These are phyloP conservation scores for Ustilago lituana DNA, from an alignment of 1,284 basidiomycete genomes.

Conservation along the genomic window DNA sequence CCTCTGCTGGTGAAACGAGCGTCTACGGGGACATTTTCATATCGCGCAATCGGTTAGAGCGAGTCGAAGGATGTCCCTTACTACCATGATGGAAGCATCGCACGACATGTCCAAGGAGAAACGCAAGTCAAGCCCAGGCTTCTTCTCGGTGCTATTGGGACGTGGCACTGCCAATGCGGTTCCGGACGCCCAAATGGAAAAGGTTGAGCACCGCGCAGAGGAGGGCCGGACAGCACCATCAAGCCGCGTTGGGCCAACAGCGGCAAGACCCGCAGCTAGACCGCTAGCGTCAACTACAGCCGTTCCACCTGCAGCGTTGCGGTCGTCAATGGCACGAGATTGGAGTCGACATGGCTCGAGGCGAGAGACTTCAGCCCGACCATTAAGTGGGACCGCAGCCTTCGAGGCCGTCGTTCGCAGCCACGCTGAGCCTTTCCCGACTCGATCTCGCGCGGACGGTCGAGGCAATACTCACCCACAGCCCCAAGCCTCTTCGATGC, in stretches of 20 bases:
- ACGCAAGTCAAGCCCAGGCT: slow-evolving; percentile 18
- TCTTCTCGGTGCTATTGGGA: slow-evolving; percentile 40
- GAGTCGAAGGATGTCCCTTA: slow-evolving; percentile 11
- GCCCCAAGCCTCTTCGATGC: slow-evolving; percentile 10
- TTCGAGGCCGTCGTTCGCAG: slow-evolving; percentile 7
- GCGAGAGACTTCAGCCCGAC: background rate
- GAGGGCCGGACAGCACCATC: background rate
- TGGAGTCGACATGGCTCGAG: background rate
- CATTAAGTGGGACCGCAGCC: background rate
- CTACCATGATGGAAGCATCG: background rate
- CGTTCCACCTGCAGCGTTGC: background rate
- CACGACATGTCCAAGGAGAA: slow-evolving; percentile 15
- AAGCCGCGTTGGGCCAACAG: background rate
- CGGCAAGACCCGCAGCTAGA: background rate
- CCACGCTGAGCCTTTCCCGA: background rate
- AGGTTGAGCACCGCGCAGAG: slow-evolving; percentile 4
- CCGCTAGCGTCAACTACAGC: background rate
- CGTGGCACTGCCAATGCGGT: slow-evolving; percentile 10
- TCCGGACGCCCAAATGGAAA: slow-evolving; percentile 1
- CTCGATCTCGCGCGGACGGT: background rate
- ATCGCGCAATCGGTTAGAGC: background rate
- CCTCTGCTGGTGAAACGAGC: no score
- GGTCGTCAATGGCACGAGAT: slow-evolving; percentile 10
- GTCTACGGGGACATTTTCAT: no score
- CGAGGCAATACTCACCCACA: background rate